phyloP scores from a whole-genome alignment of 2,329 filamentous ascomycete species.

The Cladophialophora yegresii region DNA sequence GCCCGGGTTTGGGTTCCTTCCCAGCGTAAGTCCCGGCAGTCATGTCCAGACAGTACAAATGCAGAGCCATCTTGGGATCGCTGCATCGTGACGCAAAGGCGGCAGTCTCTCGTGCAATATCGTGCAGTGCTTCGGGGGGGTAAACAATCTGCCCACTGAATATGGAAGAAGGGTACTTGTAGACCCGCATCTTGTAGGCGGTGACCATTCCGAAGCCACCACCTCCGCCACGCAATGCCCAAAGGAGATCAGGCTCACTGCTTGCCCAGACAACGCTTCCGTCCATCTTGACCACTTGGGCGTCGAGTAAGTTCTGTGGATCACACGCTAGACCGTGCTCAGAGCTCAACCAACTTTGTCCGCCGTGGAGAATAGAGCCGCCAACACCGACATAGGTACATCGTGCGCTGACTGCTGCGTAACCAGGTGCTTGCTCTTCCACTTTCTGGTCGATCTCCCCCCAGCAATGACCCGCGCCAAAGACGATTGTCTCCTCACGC shows the following conservation, averaged over 20 bases:
- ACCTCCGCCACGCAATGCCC: conserved; percentile 47
- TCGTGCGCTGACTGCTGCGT: conserved; percentile 42
- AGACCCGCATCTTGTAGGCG: conserved; percentile 29
- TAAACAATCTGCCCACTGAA: conserved; percentile 31
- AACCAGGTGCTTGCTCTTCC: conserved; percentile 41
- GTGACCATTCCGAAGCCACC: conserved; percentile 37
- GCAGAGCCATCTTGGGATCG: conserved; percentile 23
- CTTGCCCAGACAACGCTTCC: conserved; percentile 45
- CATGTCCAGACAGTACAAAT: conserved; percentile 26
- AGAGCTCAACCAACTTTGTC: conserved; percentile 45
- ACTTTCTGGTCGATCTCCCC: conserved; percentile 43
- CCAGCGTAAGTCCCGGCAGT: conserved; percentile 19
- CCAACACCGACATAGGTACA: conserved; percentile 46
- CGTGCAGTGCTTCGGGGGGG: conserved; percentile 18
- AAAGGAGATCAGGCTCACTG: conserved; percentile 46
- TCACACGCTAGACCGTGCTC: conserved; percentile 46
- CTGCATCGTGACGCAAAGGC: conserved; percentile 19
- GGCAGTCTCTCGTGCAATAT: conserved; percentile 24
- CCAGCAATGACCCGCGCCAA: conserved; percentile 46
- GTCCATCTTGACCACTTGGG: conserved; percentile 44
- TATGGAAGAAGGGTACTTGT: conserved; percentile 27
- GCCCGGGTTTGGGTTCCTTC: conserved; percentile 20
- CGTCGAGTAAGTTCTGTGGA: conserved; percentile 47
- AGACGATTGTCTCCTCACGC: conserved; percentile 38
- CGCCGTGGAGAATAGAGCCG: conserved; percentile 44